A percentile compares a stretch with the other conserved stretches of the same genome.
Evolutionary conservation across 805 yeast genomes (phyloP).

Genomic region (Teunomyces atbi): DNA sequence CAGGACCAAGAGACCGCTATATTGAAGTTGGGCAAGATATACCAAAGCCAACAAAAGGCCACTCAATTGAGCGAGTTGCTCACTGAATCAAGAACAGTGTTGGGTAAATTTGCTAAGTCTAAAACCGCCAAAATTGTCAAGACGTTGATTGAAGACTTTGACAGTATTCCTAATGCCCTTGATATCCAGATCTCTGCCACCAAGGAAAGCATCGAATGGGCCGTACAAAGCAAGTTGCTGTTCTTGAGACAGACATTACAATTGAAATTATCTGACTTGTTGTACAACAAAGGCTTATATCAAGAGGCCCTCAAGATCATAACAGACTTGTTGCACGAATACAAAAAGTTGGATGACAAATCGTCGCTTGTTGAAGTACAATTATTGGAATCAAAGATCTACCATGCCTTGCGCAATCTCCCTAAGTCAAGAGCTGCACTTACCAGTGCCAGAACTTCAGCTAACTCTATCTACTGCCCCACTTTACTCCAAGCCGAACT

Average conservation of each 20-base stretch:
- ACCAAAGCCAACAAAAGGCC: slow-evolving; percentile 48
- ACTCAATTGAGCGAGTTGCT: slow-evolving; percentile 61
- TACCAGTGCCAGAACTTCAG: slow-evolving; percentile 94
- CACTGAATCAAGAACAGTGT: slow-evolving; percentile 63
- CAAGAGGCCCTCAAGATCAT: slow-evolving; percentile 73
- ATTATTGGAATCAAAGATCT: slow-evolving; percentile 83
- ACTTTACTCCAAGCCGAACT: slow-evolving; percentile 91
- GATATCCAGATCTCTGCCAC: slow-evolving; percentile 74
- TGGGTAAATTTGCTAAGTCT: slow-evolving; percentile 83
- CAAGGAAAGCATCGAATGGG: slow-evolving; percentile 83
- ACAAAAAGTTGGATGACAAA: slow-evolving; percentile 93
- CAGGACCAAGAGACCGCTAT: slow-evolving; percentile 64
- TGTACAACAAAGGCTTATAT: slow-evolving; percentile 62
- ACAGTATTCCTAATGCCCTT: slow-evolving; percentile 56
- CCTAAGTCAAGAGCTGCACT: slow-evolving; percentile 90
- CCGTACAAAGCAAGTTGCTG: slow-evolving; percentile 75
- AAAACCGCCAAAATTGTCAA: slow-evolving; percentile 91
- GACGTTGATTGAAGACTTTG: slow-evolving; percentile 75
- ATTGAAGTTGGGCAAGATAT: slow-evolving; percentile 71
- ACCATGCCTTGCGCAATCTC: slow-evolving; percentile 85
- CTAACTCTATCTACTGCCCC: slow-evolving; percentile 95
- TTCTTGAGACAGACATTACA: slow-evolving; percentile 88
- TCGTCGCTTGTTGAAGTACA: slow-evolving; percentile 94
- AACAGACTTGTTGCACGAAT: slow-evolving; percentile 70
- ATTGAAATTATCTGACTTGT: slow-evolving; percentile 74